phyloP scores from a whole-genome alignment of 805 yeast species.

The Debaryomyces castellii region DNA sequence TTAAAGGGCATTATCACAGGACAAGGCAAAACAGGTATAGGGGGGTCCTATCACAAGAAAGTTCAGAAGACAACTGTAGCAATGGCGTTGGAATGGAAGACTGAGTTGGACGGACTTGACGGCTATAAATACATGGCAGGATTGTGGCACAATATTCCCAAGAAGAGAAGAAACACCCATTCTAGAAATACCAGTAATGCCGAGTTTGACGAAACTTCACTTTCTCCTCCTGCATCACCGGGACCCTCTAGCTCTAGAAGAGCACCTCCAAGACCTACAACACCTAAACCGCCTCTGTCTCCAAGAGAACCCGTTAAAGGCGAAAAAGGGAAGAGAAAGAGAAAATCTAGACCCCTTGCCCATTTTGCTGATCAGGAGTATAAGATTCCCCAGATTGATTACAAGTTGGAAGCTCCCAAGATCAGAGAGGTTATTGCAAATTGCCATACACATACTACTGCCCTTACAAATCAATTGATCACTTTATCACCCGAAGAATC shows the following conservation, averaged over 20 bases:
- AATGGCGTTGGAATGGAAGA: conserved; percentile 67
- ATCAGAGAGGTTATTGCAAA: conserved; percentile 70
- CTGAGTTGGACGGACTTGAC: conserved; percentile 49
- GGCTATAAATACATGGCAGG: conserved; percentile 50
- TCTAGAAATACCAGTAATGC: conserved; percentile 6
- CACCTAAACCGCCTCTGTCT: conserved; percentile 16
- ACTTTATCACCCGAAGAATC: conserved; percentile 45
- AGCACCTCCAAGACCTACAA: conserved; percentile 4
- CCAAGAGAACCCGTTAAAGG: conserved; percentile 6
- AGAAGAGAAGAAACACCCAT: conserved; percentile 14
- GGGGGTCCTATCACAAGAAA: conserved; percentile 35
- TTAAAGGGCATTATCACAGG: conserved; percentile 51
- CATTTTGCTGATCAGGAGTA: conserved; percentile 48
- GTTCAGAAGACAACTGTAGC: conserved; percentile 49
- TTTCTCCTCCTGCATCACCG: conserved; percentile 4
- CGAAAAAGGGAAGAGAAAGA: conserved; percentile 11
- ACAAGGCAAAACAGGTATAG: conserved; percentile 28
- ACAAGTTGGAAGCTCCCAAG: conserved; percentile 70
- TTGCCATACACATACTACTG: conserved; percentile 71
- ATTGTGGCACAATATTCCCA: conserved; percentile 47
- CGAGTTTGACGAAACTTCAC: not conserved
- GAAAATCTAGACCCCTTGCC: conserved; percentile 12
- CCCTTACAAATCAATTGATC: conserved; percentile 52
- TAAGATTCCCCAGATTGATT: conserved; percentile 66
- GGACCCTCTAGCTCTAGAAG: not conserved